These are phyloP conservation scores for Tephrocybe sp. DNA, from an alignment of 768 basidiomycete species.

Conservation along the genomic window DNA sequence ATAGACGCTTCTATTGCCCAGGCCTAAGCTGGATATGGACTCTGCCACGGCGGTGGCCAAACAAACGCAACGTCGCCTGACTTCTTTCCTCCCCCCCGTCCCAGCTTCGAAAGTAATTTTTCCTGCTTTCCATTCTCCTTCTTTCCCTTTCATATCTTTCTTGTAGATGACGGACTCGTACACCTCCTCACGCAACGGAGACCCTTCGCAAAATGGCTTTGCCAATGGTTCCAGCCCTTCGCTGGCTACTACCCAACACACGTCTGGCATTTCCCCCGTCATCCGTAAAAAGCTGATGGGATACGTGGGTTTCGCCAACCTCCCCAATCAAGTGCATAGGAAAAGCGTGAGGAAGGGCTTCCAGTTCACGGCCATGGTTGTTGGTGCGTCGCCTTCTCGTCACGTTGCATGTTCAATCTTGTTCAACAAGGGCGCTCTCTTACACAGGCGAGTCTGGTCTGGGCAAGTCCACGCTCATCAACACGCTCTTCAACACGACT, in stretches of 20 bases:
- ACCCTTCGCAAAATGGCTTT: constrained; percentile 57
- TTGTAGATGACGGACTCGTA: constrained; percentile 76
- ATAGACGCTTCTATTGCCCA: constrained; percentile 48
- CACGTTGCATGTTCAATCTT: constrained; percentile 21
- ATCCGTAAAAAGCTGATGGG: constrained; percentile 93
- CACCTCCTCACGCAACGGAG: constrained; percentile 65
- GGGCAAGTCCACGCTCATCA: constrained; percentile 98
- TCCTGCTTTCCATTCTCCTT: constrained; percentile 27
- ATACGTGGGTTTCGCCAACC: constrained; percentile 95
- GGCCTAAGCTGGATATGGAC: constrained; percentile 43
- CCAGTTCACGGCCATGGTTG: constrained; percentile 99
- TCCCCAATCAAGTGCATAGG: constrained; percentile 99
- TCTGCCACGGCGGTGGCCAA: constrained; percentile 44
- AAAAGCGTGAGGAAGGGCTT: constrained; percentile 98
- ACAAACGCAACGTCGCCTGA: constrained; percentile 48
- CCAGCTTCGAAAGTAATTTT: constrained; percentile 54
- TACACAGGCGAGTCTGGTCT: constrained; percentile 91
- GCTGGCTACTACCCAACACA: constrained; percentile 37
- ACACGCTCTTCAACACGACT: constrained; percentile 96
- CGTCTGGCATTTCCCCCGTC: constrained; percentile 42
- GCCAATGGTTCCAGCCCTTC: constrained; percentile 68
- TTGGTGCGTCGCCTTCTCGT: constrained; percentile 55
- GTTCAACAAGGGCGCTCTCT: constrained; percentile 10
- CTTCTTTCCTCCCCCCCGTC: constrained; percentile 55
- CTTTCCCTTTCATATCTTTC: constrained; percentile 27